Evolutionary conservation across 2,329 filamentous ascomycete genomes (phyloP).

Genomic region (Aspergillus vadensis): DNA sequence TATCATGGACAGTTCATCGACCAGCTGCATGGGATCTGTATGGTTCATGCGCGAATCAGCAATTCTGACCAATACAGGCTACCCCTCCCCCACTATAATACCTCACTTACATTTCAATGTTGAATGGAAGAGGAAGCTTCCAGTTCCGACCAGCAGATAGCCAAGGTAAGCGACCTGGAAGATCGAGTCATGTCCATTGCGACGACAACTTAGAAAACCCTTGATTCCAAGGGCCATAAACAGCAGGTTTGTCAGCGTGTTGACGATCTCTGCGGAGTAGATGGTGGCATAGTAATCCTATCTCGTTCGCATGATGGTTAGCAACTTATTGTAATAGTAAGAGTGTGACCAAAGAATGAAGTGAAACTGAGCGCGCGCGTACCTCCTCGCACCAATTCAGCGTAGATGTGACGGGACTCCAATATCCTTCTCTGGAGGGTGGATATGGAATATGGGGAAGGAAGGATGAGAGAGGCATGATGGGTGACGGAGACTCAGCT

Average conservation of each 20-base stretch:
- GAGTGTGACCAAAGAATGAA: neutral
- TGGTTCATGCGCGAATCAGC: conserved; percentile 23
- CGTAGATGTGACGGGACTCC: conserved; percentile 71
- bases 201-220: conserved; percentile 72
- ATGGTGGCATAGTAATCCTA: conserved; percentile 75
- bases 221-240: conserved; percentile 78
- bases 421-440: conserved; percentile 59
- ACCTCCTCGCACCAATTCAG: conserved; percentile 82
- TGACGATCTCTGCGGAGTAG: conserved; percentile 77
- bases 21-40: conserved; percentile 68
- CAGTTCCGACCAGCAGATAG: conserved; percentile 62
- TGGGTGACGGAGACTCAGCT: conserved; percentile 17
- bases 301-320: conserved; percentile 21
- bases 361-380: conserved; percentile 18
- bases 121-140: conserved; percentile 65
- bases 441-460: conserved; percentile 46
- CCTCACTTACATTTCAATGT: conserved; percentile 61
- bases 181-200: conserved; percentile 71
- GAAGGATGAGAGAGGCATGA: conserved; percentile 32
- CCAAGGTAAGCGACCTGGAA: conserved; percentile 70
- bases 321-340: neutral
- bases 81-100: neutral
- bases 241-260: conserved; percentile 77
- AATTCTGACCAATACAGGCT: neutral
- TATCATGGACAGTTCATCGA: conserved; percentile 72